Percentiles rank a stretch among this genome's conserved stretches.
Evolutionary conservation across 257 asterid genomes (phyloP).

Genomic region (Osmanthus fragrans): DNA sequence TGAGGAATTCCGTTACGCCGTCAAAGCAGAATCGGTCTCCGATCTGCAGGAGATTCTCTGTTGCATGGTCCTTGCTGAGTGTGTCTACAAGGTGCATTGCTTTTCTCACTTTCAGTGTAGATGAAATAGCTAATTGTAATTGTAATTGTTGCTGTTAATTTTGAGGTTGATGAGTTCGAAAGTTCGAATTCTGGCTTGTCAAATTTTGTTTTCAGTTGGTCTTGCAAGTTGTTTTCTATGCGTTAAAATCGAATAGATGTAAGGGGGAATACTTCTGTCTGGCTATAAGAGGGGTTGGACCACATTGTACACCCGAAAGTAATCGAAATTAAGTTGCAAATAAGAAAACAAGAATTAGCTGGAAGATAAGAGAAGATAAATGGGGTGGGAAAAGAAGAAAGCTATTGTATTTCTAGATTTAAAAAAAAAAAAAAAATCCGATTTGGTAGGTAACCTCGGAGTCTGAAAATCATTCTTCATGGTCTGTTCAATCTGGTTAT

Average conservation of each 20-base stretch:
- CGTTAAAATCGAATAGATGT: constrained; percentile 8
- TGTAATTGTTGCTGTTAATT: not conserved
- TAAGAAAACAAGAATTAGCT: not conserved
- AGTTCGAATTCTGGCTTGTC: not conserved
- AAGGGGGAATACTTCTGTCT: constrained; percentile 3
- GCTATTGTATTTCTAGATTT: not conserved
- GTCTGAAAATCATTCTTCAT: not conserved
- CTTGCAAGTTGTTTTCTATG: constrained; percentile 3
- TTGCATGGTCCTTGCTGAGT: constrained; percentile 98
- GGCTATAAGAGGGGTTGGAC: not conserved
- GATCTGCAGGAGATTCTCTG: constrained; percentile 96
- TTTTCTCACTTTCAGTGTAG: not conserved
- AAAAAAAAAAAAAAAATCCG: not conserved
- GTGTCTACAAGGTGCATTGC: constrained; percentile 81
- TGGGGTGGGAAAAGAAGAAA: constrained; percentile 6
- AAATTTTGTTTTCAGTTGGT: constrained; percentile 10
- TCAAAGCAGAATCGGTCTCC: constrained; percentile 77
- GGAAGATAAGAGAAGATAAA: constrained; percentile 1
- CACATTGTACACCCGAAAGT: not conserved
- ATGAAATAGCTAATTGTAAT: not conserved
- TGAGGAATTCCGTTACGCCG: constrained; percentile 70
- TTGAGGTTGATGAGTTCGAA: constrained; percentile 3
- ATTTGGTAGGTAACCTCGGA: not conserved
- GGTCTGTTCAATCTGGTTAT: not conserved
- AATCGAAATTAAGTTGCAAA: not conserved